Evolutionary conservation across 768 basidiomycete genomes (phyloP).

Genomic region (Mycena vulgaris): DNA sequence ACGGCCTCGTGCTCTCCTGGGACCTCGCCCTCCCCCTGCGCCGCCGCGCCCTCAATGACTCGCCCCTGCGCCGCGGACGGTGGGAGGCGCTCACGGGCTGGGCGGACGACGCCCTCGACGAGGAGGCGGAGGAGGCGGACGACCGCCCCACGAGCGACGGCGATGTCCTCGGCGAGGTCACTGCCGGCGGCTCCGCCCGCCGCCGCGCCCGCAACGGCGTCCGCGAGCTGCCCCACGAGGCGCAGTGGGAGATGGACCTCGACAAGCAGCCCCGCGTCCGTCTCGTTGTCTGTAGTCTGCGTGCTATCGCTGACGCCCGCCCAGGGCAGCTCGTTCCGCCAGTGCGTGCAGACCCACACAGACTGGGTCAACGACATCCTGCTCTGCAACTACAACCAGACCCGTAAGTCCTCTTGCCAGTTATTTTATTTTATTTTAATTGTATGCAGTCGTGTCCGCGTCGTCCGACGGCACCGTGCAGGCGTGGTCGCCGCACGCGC

Average conservation of each 20-base stretch:
- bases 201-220: slow-evolving; percentile 53
- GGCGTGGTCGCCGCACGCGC: slow-evolving; percentile 90
- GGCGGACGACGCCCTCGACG: slow-evolving; percentile 78
- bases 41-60: slow-evolving; percentile 41
- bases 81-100: slow-evolving; percentile 93
- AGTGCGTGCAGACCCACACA: slow-evolving; percentile 89
- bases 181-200: slow-evolving; percentile 47
- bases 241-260: slow-evolving; percentile 85
- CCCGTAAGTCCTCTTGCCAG: slow-evolving; percentile 61
- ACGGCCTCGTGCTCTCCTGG: slow-evolving; percentile 91
- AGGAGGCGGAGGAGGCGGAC: slow-evolving; percentile 75
- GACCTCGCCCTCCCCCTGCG: slow-evolving; percentile 68
- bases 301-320: slow-evolving; percentile 26
- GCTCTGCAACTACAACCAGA: slow-evolving; percentile 94
- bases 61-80: slow-evolving; percentile 49
- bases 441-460: slow-evolving; percentile 83
- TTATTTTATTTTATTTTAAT: slow-evolving; percentile 1
- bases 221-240: slow-evolving; percentile 72
- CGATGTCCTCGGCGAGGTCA: slow-evolving; percentile 83
- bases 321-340: slow-evolving; percentile 81
- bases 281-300: slow-evolving; percentile 28
- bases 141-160: slow-evolving; percentile 75
- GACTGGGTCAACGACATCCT: slow-evolving; percentile 98
- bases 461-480: slow-evolving; percentile 97
- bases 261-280: slow-evolving; percentile 68